Base-by-base conservation (phyloP, 2,329 filamentous ascomycete genomes). In the Fusarium clavum region DNA sequence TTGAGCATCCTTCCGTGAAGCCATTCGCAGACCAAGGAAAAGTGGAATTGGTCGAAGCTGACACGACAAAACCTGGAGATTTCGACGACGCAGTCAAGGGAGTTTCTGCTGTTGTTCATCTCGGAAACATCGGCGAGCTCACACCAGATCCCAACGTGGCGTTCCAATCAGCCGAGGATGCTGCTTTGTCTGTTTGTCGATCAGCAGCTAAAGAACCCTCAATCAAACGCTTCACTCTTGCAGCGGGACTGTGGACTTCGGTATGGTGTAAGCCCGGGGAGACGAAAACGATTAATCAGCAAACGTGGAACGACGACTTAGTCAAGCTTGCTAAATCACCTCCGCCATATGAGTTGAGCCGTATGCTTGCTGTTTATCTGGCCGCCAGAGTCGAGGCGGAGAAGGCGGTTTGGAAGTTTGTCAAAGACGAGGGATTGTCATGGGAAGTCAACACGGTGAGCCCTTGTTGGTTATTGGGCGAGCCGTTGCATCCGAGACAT, bases 391-490 rank as follows among this genome's bases (percentile, higher is more conserved):
- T 57, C 1, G 72, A 74, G 4, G 57, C 67, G 0, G 72, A 74
- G n/a, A 73, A 67, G 24, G 72, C 72, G 2, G 46, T 74, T 5
- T 74, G 69, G 72, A 73, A 73, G 11, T 74, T 67, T 14, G 67
- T 41, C 1, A 30, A 52, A 5, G 72, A 74, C 1, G 52, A 74
- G 27, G 67, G 67, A 0, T 13, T 69, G 2, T 22, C 69, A 0
- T 74, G 69, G 69, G 67, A 55, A n/a, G 49, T 74, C 14, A 74
- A 74, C 34, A 30, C 57, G 1, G 69, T 74, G 8, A 67, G 46
- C 14, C 69, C 71, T 7, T 74, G 71, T 14, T 52, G 58, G 38
- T 48, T n/a, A 0, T 3, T 74, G 3, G 72, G 72, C 0, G 69
- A 61, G 13, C 59, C 67, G 2, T 27, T 60, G 1, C 18, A 61